Evolutionary conservation across 306 rosid genomes (phyloP), one percentile per base, ranked within the genome.

Genomic region (Bauhinia variegata): DNA sequence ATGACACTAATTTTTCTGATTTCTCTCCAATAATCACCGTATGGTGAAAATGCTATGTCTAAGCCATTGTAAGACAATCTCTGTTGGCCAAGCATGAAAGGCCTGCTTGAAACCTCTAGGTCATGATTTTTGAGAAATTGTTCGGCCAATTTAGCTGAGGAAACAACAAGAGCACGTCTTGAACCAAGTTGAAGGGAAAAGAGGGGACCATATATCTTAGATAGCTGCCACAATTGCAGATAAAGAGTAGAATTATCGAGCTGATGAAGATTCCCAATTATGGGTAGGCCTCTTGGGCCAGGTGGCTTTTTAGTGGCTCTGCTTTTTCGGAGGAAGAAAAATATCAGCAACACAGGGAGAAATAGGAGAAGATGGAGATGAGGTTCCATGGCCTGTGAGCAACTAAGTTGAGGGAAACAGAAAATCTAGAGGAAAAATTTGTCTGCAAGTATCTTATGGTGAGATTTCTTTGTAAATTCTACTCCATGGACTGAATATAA

Each of bases 261-360:
- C 48, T 65, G 70, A 8, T 17, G 70, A 50, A 65, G 70, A 37
- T 65, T 65, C 1, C 70, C 70, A 17, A 65, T 34, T 13, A 65
- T 65, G 17, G 70, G 70, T 34, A 65, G 59, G 70, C 36, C 70
- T 50, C n/a, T 50, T 11, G 59, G 70, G 12, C 70, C 70, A 34
- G 70, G 70, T 17, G 49, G 43, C 31, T 18, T 43, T 8, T 44
- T 62, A 3, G 1, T 3, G 28, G 55, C 0, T 44, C 7, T 57
- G 46, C 15, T 15, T 34, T 14, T 34, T 12, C 34, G 14, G 30
- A 57, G 36, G 14, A 57, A 42, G 41, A n/a, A 8, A n/a, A n/a
- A n/a, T n/a, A n/a, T n/a, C n/a, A n/a, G n/a, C n/a, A n/a, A n/a
- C n/a, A n/a, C n/a, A n/a, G n/a, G n/a, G n/a, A n/a, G n/a, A n/a